Evolutionary conservation across 75 land plant genomes (phyloP), one percentile per base, ranked within the genome.

Genomic region (Cupressus sempervirens): DNA sequence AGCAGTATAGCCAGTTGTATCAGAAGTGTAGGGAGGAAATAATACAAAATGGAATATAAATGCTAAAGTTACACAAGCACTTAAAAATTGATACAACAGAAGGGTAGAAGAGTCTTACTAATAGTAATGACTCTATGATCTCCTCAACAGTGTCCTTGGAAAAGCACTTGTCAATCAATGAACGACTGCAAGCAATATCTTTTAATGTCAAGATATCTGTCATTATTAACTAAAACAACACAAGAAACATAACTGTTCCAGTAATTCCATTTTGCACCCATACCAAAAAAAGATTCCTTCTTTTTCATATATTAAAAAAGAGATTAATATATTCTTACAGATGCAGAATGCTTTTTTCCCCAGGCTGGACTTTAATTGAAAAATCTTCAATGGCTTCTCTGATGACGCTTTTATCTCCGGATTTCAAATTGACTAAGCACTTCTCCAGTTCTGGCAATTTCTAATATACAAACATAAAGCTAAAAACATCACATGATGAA

Each of bases 61-160:
- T 13, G 15, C 3, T 23, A 0, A 70, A 32, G 13, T 72, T 72
- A 36, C 35, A 32, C 32, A 13, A 32, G 36, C 14, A 32, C 11
- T 29, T 72, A 30, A 32, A 72, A 79, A 79, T 43, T 43, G 81
- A 11, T 40, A 13, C 32, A 72, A 8, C 41, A 34, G 11, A 79
- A 38, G 62, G 36, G 62, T 34, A 82, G 30, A 82, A 34, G 40
- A 56, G 15, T 40, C 95, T 92, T 82, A 96, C 98, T 73, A 95
- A n/a, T n/a, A n/a, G n/a, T n/a, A n/a, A 84, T 74, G 95, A 84
- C 77, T 86, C 87, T 20, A 96, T 84, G 54, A 98, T 98, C 53
- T 93, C 97, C 80, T 94, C 97, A n/a, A 96, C 93, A 75, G 93
- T 86, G 20, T 93, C 95, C 88, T 91, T 93, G 3, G 94, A 92